phyloP scores from a whole-genome alignment of 202 grass and related monocot species.

The Alloteropsis angusta region DNA sequence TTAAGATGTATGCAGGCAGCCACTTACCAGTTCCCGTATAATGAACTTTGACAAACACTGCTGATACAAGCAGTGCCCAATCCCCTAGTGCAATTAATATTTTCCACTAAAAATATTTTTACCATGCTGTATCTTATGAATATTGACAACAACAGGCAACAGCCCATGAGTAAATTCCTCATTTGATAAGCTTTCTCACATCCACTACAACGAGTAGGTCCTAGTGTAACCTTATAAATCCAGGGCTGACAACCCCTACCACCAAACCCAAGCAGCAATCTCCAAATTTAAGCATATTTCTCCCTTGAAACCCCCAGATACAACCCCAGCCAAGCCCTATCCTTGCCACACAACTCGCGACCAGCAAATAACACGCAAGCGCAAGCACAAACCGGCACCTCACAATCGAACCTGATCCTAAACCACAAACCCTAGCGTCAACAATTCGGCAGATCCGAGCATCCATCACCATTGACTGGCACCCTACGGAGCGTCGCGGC shows the following conservation, averaged over 20 bases:
- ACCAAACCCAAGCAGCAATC: neutral
- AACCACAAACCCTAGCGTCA: neutral
- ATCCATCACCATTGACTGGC: neutral
- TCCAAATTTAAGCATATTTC: conserved; percentile 1
- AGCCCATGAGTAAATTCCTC: neutral
- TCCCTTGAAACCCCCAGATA: neutral
- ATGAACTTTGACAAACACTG: neutral
- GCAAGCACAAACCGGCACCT: neutral
- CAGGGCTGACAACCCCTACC: neutral
- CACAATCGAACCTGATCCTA: neutral
- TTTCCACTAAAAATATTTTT: neutral
- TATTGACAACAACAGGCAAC: neutral
- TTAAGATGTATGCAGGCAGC: neutral
- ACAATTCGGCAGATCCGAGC: conserved; percentile 14
- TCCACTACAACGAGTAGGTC: neutral
- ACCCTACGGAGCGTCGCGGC: neutral
- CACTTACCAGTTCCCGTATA: neutral
- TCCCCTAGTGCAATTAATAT: neutral
- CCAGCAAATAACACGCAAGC: neutral
- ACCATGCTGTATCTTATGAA: neutral
- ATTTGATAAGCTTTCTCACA: neutral
- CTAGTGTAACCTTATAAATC: neutral
- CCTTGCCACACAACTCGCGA: neutral
- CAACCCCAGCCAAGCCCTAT: neutral
- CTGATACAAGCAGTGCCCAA: neutral